These are phyloP conservation scores for Davidsoniella australis DNA, from an alignment of 2,329 filamentous ascomycete genomes.

Conservation along the genomic window DNA sequence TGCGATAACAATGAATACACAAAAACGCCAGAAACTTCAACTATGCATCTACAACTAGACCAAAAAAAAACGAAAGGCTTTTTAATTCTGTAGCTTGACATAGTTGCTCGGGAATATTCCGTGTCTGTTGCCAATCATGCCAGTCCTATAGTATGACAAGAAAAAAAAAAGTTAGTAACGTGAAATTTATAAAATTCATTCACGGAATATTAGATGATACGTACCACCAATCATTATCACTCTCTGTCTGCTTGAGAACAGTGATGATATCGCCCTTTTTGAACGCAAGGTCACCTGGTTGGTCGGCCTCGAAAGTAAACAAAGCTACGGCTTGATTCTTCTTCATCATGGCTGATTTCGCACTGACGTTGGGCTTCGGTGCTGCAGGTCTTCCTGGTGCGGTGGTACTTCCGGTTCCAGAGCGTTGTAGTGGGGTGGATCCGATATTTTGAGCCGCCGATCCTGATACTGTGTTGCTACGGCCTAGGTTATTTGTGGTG, in stretches of 20 bases:
- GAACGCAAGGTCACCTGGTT: conserved; percentile 81
- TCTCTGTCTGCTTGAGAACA: conserved; percentile 85
- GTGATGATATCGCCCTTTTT: conserved; percentile 97
- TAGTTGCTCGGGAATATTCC: conserved; percentile 88
- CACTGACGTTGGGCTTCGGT: conserved; percentile 70
- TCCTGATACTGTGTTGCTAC: conserved; percentile 32
- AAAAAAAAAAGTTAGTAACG: background rate
- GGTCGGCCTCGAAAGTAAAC: conserved; percentile 87
- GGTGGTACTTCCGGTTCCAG: conserved; percentile 11
- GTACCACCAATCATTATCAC: conserved; percentile 86
- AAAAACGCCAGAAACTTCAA: background rate
- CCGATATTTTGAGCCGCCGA: conserved; percentile 17
- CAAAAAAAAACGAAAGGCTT: conserved; percentile 13
- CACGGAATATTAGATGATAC: conserved; percentile 19
- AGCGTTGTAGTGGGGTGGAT: conserved; percentile 8
- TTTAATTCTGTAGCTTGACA: conserved; percentile 44
- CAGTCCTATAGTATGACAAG: conserved; percentile 45
- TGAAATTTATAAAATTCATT: conserved; percentile 9
- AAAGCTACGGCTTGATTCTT: conserved; percentile 77
- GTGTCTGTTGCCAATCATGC: conserved; percentile 64
- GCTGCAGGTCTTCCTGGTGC: conserved; percentile 67
- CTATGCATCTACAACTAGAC: background rate
- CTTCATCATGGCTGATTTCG: conserved; percentile 37
- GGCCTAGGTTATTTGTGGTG: conserved; percentile 20
- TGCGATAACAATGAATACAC: background rate